These are phyloP conservation scores for Leccinum aurantiacum DNA, from an alignment of 768 basidiomycete species.

Conservation along the genomic window DNA sequence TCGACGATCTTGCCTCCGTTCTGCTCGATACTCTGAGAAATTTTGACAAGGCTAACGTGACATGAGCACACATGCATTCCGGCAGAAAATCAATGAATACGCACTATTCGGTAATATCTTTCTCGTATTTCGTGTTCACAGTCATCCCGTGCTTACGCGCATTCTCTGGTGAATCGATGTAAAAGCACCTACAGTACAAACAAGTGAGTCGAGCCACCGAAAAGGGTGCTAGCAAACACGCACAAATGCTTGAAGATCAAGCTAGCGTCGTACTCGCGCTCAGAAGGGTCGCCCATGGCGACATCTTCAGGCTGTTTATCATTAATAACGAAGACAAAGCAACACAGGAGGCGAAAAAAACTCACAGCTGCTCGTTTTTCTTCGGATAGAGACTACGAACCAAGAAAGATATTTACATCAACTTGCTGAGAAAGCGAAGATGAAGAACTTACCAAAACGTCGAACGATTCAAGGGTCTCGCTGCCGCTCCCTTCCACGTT, in stretches of 20 bases:
- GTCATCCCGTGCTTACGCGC: slow-evolving; percentile 64
- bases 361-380: slow-evolving; percentile 2
- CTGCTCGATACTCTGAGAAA: slow-evolving; percentile 51
- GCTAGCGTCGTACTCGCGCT: slow-evolving; percentile 76
- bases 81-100: slow-evolving; percentile 14
- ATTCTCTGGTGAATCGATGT: slow-evolving; percentile 80
- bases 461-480: slow-evolving; percentile 24
- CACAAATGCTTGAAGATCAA: slow-evolving; percentile 83
- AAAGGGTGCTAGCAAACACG: slow-evolving; percentile 24
- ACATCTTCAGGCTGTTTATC: slow-evolving; percentile 32
- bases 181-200: slow-evolving; percentile 65
- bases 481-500: slow-evolving; percentile 21
- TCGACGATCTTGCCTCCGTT: slow-evolving; percentile 75
- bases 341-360: neutral
- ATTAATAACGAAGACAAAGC: neutral
- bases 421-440: neutral
- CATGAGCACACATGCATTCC: neutral
- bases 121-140: slow-evolving; percentile 53
- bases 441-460: slow-evolving; percentile 7
- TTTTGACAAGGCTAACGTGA: slow-evolving; percentile 50
- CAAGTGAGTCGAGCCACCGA: neutral
- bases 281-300: slow-evolving; percentile 74
- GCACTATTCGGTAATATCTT: slow-evolving; percentile 55
- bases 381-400: slow-evolving; percentile 14
- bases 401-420: neutral